Evolutionary conservation across 2,329 filamentous ascomycete genomes (phyloP), one percentile per base, ranked within the genome.

Genomic region (Lojkania enalia): DNA sequence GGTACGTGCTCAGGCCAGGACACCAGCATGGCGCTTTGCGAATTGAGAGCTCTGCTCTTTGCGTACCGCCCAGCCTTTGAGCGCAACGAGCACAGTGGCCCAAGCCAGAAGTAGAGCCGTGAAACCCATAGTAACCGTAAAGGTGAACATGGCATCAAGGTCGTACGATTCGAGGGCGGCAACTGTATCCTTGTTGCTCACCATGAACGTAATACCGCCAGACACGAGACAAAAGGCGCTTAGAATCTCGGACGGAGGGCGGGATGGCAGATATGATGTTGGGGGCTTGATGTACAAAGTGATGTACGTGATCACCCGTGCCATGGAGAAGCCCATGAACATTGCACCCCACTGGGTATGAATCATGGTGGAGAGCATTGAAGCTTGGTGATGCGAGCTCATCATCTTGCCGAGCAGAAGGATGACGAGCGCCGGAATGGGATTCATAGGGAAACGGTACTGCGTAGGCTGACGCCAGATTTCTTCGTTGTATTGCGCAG

Each of bases 261-360:
- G 83, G 25, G 88, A 87, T 0, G 92, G 89, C 15, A 91, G 77
- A 49, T 88, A 80, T 0, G 90, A 95, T 20, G 77, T 85, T 2
- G 91, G 90, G 13, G 91, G 90, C 55, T 84, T 84, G 41, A 96
- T 74, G 69, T 87, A 97, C 46, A 89, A 71, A 30, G 91, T 71
- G 4, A 94, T 70, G 66, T 96, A 97, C 5, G 90, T 95, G 44
- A 88, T 73, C 1, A 78, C 84, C 35, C 92, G 83, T 18, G 90
- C 85, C 46, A 95, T 77, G 0, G 90, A 86, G 42, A 90, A 91
- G 19, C 86, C 90, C 35, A 88, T 80, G 41, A 97, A 79, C 55
- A 97, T 79, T 60, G 84, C 84, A 19, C 92, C 92, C 92, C 92
- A 97, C 70, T 96, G 91, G 64, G 86, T 86, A 73, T 97, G 92